phyloP scores from a whole-genome alignment of 495 filamentous ascomycete genomes.

The Aspergillus ellipticus region DNA sequence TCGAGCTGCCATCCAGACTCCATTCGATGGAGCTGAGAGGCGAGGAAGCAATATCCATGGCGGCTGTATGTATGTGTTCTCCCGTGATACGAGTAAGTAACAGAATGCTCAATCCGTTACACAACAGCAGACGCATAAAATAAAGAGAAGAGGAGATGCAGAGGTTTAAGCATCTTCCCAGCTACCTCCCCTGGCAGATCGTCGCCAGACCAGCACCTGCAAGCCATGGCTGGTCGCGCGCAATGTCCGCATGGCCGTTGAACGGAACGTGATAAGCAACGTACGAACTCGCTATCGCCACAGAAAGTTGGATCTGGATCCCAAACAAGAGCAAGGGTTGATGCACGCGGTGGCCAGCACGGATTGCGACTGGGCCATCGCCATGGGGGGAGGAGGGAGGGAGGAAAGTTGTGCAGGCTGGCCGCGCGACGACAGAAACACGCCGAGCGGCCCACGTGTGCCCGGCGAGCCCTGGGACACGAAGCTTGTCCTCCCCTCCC shows the following conservation, averaged over 20 bases:
- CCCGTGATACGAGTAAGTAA: too few species aligned
- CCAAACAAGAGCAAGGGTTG: conserved; percentile 1
- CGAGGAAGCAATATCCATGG: conserved; percentile 24
- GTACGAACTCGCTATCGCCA: not conserved
- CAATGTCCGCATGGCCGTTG: not conserved
- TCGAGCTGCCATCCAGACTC: conserved; percentile 33
- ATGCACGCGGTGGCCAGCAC: conserved; percentile 4
- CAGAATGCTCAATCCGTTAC: not conserved
- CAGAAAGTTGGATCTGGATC: not conserved
- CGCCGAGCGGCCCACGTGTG: conserved; percentile 4
- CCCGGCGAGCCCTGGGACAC: not conserved
- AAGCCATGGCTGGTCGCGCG: not conserved
- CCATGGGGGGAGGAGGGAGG: not conserved
- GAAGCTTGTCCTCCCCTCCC: not conserved
- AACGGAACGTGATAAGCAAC: conserved; percentile 12
- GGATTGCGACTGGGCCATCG: conserved; percentile 3
- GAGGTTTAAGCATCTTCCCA: not conserved
- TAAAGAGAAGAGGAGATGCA: not conserved
- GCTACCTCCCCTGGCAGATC: not conserved
- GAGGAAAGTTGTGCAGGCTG: not conserved
- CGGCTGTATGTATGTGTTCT: not conserved
- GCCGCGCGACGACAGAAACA: not conserved
- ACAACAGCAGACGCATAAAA: not conserved
- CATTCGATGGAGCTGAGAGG: conserved; percentile 23
- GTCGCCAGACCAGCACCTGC: not conserved